Base-by-base conservation (phyloP, 495 filamentous ascomycete genomes). In the Neurospora intermedia region DNA sequence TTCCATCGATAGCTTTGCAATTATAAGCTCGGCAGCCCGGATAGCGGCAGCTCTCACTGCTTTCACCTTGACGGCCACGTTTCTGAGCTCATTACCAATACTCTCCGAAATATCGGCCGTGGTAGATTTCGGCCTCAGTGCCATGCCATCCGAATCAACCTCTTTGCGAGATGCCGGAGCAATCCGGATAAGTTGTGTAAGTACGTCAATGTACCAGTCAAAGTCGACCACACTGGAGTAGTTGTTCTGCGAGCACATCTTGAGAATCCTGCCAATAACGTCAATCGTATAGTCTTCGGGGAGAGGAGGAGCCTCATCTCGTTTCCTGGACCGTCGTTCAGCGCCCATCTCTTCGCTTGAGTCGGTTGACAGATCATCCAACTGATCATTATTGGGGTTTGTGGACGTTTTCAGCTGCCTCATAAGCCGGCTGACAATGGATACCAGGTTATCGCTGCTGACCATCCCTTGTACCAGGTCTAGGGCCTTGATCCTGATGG, bases 391-490 rank as follows among this genome's bases (percentile, higher is more conserved):
- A 71, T 77, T 38, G 72, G 74, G 74, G 77, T 79, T 75, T 69
- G 76, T 85, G 78, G 87, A 86, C 43, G 84, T 82, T 76, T 87
- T 88, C 2, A 99, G 88, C 81, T 99, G 96, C 69, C 88, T 86
- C 83, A 98, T 90, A 31, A 99, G 84, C 16, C 93, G 93, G 54
- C 93, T 91, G 31, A 98, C 93, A 27, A 98, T 91, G n/a, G 85
- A 85, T 38, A 91, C 86, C 7, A 99, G 79, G 74, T 93, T 97
- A 69, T 96, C 93, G 69, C 85, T 89, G 76, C 88, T 93, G 74
- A 97, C 93, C 92, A 98, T 98, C 40, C 91, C 92, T 31, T 94
- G 91, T 6, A 92, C 92, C 35, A 99, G 86, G 76, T 98, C 94
- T 11, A 99, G 86, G 9, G 96, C 94, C 76, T 97, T 92, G 74